Percentiles rank a stretch among this genome's conserved stretches.
These are phyloP conservation scores for Aegilops longissima DNA, from an alignment of 176 grass and related monocot species.

Conservation along the genomic window DNA sequence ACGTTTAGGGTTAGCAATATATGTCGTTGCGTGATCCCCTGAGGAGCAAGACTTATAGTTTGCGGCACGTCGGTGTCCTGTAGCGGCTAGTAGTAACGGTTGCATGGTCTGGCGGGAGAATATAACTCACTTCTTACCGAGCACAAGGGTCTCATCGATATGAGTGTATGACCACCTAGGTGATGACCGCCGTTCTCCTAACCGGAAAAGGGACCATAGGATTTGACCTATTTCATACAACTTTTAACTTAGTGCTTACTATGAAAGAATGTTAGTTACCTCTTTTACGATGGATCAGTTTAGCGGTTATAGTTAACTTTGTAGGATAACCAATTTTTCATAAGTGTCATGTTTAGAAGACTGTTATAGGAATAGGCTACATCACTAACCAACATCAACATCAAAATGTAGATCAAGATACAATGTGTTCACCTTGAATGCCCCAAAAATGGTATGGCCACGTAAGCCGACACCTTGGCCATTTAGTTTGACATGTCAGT, in stretches of 20 bases:
- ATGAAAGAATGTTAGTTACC: background rate
- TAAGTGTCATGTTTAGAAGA: background rate
- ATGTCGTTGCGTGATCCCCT: background rate
- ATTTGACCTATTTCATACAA: background rate
- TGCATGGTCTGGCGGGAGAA: background rate
- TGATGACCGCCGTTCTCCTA: too few species aligned
- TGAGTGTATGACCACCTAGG: background rate
- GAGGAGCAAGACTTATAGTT: background rate
- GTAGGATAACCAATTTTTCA: background rate
- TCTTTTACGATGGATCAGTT: background rate
- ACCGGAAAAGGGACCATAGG: background rate
- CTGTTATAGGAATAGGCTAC: background rate
- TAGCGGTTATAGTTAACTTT: background rate
- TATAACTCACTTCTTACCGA: background rate
- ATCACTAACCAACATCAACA: background rate
- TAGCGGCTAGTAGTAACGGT: background rate
- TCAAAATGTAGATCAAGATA: background rate
- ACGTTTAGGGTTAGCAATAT: background rate
- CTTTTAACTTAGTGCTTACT: background rate
- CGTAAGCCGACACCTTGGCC: background rate
- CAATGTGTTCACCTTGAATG: background rate
- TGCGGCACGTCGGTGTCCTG: fast-evolving
- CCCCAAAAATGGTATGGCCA: background rate
- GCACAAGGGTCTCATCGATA: background rate
- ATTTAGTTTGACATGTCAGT: background rate